Percentiles rank a stretch among this genome's conserved stretches.
Conservation (phyloP, 352 stramenopile genomes). For the Phytophthora ohioensis region DNA sequence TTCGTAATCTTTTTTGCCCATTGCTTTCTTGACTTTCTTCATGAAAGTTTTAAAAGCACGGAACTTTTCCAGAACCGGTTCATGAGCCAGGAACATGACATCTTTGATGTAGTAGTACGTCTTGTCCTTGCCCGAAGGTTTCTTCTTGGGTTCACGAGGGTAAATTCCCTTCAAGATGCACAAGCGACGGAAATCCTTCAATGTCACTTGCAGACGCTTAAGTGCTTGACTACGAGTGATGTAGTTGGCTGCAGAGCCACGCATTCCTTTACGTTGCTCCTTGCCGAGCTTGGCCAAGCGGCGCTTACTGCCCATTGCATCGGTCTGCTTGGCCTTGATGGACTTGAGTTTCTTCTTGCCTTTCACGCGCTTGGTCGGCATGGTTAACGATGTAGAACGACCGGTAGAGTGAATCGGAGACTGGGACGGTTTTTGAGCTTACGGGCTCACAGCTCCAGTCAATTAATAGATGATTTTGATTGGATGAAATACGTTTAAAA, state of each 20-base stretch:
- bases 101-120: conserved; percentile 99
- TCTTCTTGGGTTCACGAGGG: conserved; percentile 96
- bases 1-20: conserved; percentile 86
- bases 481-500: conserved; percentile 23
- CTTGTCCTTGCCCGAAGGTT: conserved; percentile 95
- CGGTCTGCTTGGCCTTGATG: conserved; percentile 90
- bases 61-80: conserved; percentile 99
- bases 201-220: conserved; percentile 95
- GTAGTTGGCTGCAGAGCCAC: conserved; percentile 93
- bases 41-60: conserved; percentile 98
- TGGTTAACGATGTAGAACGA: conserved; percentile 39
- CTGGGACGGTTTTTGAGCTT: not conserved
- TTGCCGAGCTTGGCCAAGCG: conserved; percentile 86
- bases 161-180: conserved; percentile 99
- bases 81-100: conserved; percentile 97
- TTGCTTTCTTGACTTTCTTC: conserved; percentile 95
- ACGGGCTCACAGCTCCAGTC: conserved; percentile 17
- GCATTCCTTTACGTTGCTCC: conserved; percentile 87
- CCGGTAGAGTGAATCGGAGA: not conserved
- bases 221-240: conserved; percentile 95
- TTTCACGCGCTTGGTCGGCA: conserved; percentile 90
- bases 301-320: conserved; percentile 85
- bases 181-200: conserved; percentile 99
- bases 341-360: conserved; percentile 93
- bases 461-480: conserved; percentile 8